Conservation (phyloP, 2,329 filamentous ascomycete species). For the Ophiocordyceps camponoti-leonardi region DNA sequence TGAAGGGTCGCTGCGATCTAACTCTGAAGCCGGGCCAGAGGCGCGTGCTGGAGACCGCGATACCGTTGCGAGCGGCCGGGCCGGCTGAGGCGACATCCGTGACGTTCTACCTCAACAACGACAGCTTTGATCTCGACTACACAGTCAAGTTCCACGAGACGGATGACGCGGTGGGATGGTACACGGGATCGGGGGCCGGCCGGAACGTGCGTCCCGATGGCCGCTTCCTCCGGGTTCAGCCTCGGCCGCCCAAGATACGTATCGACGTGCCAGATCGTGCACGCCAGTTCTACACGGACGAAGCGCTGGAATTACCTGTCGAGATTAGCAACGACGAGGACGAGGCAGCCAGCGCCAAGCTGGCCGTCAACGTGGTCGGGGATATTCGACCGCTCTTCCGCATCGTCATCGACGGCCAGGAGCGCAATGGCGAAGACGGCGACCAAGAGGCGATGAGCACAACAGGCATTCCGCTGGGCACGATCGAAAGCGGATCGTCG, state of each 20-base stretch:
- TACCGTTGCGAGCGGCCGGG: constrained; percentile 69
- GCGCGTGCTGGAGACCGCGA: constrained; percentile 52
- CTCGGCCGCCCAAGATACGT: constrained; percentile 83
- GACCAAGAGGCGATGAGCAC: constrained; percentile 24
- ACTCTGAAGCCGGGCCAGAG: constrained; percentile 49
- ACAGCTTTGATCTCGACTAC: constrained; percentile 51
- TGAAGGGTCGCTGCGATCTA: constrained; percentile 44
- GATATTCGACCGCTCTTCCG: constrained; percentile 29
- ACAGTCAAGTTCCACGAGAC: constrained; percentile 33
- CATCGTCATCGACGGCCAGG: constrained; percentile 19
- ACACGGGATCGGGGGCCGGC: constrained; percentile 19
- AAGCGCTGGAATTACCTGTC: constrained; percentile 51
- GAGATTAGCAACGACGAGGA: constrained; percentile 71
- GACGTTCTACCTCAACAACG: constrained; percentile 43
- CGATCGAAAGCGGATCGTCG: constrained; percentile 27
- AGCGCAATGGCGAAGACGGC: constrained; percentile 14
- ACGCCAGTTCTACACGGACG: constrained; percentile 72
- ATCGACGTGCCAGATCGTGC: constrained; percentile 45
- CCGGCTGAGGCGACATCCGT: constrained; percentile 50
- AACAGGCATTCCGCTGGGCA: constrained; percentile 24
- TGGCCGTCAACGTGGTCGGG: constrained; percentile 53
- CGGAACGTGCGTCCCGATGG: constrained; percentile 30
- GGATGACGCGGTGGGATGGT: constrained; percentile 30
- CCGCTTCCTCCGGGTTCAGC: constrained; percentile 53
- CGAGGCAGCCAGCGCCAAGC: constrained; percentile 52